Percentiles rank a stretch among this genome's conserved stretches.
Evolutionary conservation across 2,329 filamentous ascomycete species (phyloP).

Genomic region (Penicillium fuscoglaucum): DNA sequence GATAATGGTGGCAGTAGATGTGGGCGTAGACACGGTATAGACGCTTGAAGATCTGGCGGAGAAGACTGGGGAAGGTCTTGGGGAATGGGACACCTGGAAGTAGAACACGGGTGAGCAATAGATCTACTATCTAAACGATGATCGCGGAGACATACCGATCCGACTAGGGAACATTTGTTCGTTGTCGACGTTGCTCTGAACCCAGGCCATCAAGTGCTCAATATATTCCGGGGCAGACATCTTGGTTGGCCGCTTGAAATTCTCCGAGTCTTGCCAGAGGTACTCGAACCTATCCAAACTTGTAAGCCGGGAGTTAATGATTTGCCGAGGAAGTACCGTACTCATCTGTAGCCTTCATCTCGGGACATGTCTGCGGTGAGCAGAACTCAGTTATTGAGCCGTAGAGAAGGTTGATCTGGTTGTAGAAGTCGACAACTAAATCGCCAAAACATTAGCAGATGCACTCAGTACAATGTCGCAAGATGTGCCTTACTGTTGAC

Average conservation of each 20-base stretch:
- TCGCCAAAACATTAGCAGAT: constrained; percentile 26
- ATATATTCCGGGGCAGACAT: constrained; percentile 98
- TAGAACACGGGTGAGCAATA: constrained; percentile 16
- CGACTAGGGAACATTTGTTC: constrained; percentile 92
- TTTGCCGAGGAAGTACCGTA: constrained; percentile 47
- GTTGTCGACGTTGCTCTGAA: constrained; percentile 93
- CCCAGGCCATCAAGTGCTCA: constrained; percentile 96
- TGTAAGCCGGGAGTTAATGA: constrained; percentile 12
- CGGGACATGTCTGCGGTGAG: constrained; percentile 92
- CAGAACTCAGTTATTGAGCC: constrained; percentile 99
- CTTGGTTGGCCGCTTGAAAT: constrained; percentile 94
- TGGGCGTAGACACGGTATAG: constrained; percentile 98
- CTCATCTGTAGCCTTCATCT: constrained; percentile 99
- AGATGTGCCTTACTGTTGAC: constrained; percentile 73
- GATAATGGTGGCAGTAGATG: constrained; percentile 99
- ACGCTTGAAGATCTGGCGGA: constrained; percentile 97
- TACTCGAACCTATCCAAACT: constrained; percentile 76
- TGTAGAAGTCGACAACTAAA: constrained; percentile 98
- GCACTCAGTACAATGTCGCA: not conserved
- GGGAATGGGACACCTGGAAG: constrained; percentile 81
- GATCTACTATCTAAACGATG: not conserved
- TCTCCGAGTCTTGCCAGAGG: constrained; percentile 94
- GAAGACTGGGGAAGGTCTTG: constrained; percentile 81
- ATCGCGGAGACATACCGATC: constrained; percentile 60
- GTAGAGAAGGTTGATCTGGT: constrained; percentile 98